Evolutionary conservation across 257 asterid species (phyloP), one percentile per base, ranked within the genome.

Genomic region (Haberlea rhodopensis): DNA sequence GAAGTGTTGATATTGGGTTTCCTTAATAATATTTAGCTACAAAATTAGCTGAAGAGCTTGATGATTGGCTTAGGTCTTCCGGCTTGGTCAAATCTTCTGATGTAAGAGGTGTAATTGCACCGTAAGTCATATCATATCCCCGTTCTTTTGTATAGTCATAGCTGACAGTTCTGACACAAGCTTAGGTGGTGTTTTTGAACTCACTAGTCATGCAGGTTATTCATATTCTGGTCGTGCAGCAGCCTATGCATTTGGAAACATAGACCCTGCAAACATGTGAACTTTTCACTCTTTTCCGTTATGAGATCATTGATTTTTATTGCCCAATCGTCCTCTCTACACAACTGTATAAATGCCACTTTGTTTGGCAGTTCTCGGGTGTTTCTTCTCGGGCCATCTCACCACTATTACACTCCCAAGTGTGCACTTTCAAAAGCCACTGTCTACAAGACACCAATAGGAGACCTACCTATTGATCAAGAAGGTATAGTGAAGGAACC

Each of bases 211-310:
- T 84, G 99, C 99, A 81, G 99, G 99, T 75, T 94, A 90, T 68
- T 90, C 99, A 3, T 94, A 94, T 75, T 94, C 99, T 46, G 99
- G 99, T 29, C 89, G 90, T 55, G 97, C 99, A 28, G 97, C 99
- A 45, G 97, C 99, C 73, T 94, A 80, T 74, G 99, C 99, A 20
- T 94, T 94, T 80, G 99, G 94, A 57, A 89, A 84, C 76, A 94
- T 94, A 29, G 88, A 94, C 67, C 97, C 99, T 21, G 75, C 81
- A 24, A 84, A 73, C 82, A 87, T 86, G 99, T 92, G 62, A 28
- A 81, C 57, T 57, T 45, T 68, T 45, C 8, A 18, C 29, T 57
- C 34, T 60, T 55, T 66, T 66, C 56, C 45, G 10, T 63, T 2
- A 19, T 15, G 19, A 49, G 25, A 18, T 19, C 49, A 26, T 45